Evolutionary conservation across 2,329 filamentous ascomycete genomes (phyloP).

Genomic region (Arthrobotrys musiformis): DNA sequence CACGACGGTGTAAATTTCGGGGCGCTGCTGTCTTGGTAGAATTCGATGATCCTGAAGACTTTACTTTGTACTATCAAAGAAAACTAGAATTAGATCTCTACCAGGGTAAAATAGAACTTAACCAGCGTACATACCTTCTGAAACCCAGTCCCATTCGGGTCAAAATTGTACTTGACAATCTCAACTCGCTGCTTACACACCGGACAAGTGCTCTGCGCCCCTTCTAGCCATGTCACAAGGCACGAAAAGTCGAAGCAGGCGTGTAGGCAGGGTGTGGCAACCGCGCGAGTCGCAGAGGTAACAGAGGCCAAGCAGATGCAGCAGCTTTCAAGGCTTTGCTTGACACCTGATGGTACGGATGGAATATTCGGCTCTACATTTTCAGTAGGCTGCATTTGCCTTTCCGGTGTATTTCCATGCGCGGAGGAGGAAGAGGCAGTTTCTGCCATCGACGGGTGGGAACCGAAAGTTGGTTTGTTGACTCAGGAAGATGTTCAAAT

Average conservation of each 20-base stretch:
- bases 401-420: slow-evolving; percentile 17
- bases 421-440: slow-evolving; percentile 9
- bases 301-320: slow-evolving; percentile 39
- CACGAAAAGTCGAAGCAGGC: slow-evolving; percentile 55
- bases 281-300: slow-evolving; percentile 44
- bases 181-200: slow-evolving; percentile 51
- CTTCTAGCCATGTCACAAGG: slow-evolving; percentile 50
- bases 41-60: background rate
- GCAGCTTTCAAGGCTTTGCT: slow-evolving; percentile 29
- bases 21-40: background rate
- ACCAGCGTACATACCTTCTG: slow-evolving; percentile 46
- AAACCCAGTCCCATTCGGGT: slow-evolving; percentile 42
- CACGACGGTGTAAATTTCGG: slow-evolving; percentile 16
- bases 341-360: background rate
- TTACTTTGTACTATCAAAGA: slow-evolving; percentile 35
- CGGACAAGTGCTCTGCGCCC: slow-evolving; percentile 38
- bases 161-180: slow-evolving; percentile 47
- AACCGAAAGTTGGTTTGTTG: background rate
- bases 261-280: slow-evolving; percentile 48
- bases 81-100: background rate
- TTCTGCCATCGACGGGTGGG: slow-evolving; percentile 33
- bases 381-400: slow-evolving; percentile 8
- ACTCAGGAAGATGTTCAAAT: background rate
- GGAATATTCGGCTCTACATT: slow-evolving; percentile 33
- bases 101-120: background rate